Conservation (phyloP, 345 rosid genomes). For the Tarenaya hassleriana region DNA sequence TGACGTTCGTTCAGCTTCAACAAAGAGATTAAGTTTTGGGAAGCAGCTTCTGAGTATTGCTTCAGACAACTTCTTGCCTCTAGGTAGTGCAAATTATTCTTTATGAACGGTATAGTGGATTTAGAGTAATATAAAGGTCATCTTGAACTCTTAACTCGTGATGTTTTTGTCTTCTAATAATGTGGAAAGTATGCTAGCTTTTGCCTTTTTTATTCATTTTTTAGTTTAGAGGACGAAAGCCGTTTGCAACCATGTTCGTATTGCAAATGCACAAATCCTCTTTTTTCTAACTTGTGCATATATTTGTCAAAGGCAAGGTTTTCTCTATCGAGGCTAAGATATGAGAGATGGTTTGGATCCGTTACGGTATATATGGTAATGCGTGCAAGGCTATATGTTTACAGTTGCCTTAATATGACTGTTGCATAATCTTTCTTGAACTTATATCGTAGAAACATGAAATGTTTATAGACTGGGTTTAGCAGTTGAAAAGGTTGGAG, state of each 20-base stretch:
- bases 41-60: conserved; percentile 45
- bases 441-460: background rate
- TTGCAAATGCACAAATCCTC: too few species aligned
- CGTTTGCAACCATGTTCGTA: too few species aligned
- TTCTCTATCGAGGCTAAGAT: too few species aligned
- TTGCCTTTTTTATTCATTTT: background rate
- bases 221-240: too few species aligned
- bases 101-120: background rate
- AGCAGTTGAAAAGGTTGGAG: background rate
- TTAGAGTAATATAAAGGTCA: too few species aligned
- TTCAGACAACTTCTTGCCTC: conserved; percentile 65
- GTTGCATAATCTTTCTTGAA: background rate
- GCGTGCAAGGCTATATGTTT: too few species aligned
- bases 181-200: background rate
- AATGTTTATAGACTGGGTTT: background rate
- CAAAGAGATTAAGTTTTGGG: conserved; percentile 30
- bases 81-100: conserved; percentile 37
- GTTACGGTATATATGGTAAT: too few species aligned
- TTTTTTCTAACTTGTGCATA: too few species aligned
- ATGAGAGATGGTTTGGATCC: too few species aligned
- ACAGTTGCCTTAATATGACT: too few species aligned
- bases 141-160: too few species aligned
- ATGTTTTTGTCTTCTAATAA: background rate
- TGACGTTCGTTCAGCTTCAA: conserved; percentile 20
- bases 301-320: too few species aligned